Evolutionary conservation across 2,329 filamentous ascomycete genomes (phyloP).

Genomic region (Claviceps quebecensis): DNA sequence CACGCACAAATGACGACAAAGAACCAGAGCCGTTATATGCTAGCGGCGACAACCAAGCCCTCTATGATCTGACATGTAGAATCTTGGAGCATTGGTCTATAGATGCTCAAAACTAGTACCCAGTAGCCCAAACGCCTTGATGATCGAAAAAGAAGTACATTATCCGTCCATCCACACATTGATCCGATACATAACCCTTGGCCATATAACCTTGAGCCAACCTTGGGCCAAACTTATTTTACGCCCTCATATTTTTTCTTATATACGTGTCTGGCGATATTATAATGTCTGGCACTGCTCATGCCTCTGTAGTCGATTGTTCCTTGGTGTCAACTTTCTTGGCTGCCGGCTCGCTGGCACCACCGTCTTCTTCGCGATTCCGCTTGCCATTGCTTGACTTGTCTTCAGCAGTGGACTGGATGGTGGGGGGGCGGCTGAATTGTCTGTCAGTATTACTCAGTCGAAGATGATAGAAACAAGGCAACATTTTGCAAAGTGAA

Average conservation of each 20-base stretch:
- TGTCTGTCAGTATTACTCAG: constrained; percentile 7
- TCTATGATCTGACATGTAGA: background rate
- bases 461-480: background rate
- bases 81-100: background rate
- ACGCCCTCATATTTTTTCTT: background rate
- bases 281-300: background rate
- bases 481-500: too few species aligned
- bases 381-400: constrained; percentile 35
- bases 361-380: constrained; percentile 35
- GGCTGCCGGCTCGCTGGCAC: constrained; percentile 31
- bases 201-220: background rate
- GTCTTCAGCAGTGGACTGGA: constrained; percentile 30
- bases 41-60: too few species aligned
- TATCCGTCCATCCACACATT: background rate
- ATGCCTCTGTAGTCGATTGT: constrained; percentile 10
- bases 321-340: constrained; percentile 50
- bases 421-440: constrained; percentile 20
- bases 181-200: background rate
- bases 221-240: background rate
- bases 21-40: background rate
- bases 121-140: constrained; percentile 2
- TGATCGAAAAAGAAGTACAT: background rate
- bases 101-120: background rate
- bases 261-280: background rate
- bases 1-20: too few species aligned